Evolutionary conservation across 495 filamentous ascomycete species (phyloP).

Genomic region (Aspergillus cavernicola): DNA sequence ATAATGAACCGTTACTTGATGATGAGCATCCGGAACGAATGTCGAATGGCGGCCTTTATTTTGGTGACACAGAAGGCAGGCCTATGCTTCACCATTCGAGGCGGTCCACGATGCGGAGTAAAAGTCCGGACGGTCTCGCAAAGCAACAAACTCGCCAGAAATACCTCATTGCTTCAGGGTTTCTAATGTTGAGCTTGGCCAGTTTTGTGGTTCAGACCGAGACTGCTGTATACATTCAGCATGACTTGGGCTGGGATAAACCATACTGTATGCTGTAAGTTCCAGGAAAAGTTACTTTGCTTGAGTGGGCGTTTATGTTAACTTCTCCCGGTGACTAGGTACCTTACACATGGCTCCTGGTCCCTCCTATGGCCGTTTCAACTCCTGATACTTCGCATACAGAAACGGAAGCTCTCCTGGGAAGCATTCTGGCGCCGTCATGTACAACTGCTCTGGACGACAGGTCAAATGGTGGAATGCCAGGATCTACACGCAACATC

Average conservation of each 20-base stretch:
- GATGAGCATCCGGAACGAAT: conserved; percentile 48
- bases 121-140: conserved; percentile 54
- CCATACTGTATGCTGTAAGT: conserved; percentile 95
- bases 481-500: conserved; percentile 57
- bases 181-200: conserved; percentile 73
- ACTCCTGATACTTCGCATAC: conserved; percentile 71
- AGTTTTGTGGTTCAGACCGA: conserved; percentile 90
- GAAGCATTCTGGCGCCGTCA: conserved; percentile 84
- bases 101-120: conserved; percentile 58
- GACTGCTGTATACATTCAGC: conserved; percentile 88
- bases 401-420: conserved; percentile 72
- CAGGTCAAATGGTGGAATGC: conserved; percentile 80
- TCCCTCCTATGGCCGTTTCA: conserved; percentile 79
- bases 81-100: conserved; percentile 45
- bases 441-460: conserved; percentile 66
- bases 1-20: conserved; percentile 54
- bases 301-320: background rate
- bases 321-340: conserved; percentile 40
- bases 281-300: background rate
- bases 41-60: conserved; percentile 36
- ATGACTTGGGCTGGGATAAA: conserved; percentile 87
- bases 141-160: conserved; percentile 66
- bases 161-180: conserved; percentile 81
- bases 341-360: conserved; percentile 95
- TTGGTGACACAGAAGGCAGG: conserved; percentile 35